Evolutionary conservation across 768 basidiomycete species (phyloP).

Genomic region (Pleurotus djamor): DNA sequence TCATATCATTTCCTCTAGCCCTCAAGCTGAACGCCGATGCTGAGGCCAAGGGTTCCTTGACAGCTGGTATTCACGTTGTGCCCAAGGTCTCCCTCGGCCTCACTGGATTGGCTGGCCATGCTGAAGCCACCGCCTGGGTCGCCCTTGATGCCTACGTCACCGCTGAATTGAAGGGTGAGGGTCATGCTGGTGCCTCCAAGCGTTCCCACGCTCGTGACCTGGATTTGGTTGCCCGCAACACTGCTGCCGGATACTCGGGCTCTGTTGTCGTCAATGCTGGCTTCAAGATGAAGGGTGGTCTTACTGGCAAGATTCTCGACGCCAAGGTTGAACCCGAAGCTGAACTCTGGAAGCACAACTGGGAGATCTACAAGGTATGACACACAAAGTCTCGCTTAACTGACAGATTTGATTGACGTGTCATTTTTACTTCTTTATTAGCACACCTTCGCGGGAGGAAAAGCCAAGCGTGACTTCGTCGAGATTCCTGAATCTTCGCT

Average conservation of each 20-base stretch:
- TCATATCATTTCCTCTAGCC: not conserved
- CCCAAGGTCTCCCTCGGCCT: constrained; percentile 1
- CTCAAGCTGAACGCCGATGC: constrained; percentile 5
- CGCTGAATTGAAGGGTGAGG: constrained; percentile 1
- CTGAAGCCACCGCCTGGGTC: not conserved
- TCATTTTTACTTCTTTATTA: not conserved
- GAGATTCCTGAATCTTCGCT: not conserved
- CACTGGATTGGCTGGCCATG: not conserved
- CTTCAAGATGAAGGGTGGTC: constrained; percentile 3
- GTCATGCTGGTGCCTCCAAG: not conserved
- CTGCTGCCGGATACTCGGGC: constrained; percentile 1
- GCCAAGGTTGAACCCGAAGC: not conserved
- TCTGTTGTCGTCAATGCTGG: constrained; percentile 1
- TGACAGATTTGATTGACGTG: not conserved
- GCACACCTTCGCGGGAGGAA: not conserved
- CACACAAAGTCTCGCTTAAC: too few relatives aligned
- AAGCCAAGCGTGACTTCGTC: not conserved
- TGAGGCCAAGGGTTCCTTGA: not conserved
- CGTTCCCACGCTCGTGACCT: constrained; percentile 2
- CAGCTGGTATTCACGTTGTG: not conserved
- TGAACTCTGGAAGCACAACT: not conserved
- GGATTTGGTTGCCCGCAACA: not conserved
- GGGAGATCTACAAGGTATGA: not conserved
- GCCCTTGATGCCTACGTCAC: constrained; percentile 1
- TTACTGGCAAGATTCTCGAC: not conserved